Conservation (phyloP, 257 asterid genomes). For the Primulina eburnea region DNA sequence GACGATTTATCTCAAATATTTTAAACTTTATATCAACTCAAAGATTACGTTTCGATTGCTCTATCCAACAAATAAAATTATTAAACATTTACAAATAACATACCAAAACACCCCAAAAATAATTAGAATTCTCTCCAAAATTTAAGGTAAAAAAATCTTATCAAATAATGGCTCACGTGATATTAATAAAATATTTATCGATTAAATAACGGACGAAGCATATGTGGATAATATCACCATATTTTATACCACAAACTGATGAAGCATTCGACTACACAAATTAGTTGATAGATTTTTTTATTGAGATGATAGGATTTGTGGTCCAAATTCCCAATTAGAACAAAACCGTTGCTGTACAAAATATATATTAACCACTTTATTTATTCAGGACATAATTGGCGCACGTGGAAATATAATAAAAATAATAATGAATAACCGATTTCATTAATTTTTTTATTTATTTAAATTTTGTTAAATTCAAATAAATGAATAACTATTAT, state of each 20-base stretch:
- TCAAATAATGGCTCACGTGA: constrained; percentile 18
- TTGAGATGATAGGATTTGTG: constrained; percentile 1
- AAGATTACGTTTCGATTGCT: no score
- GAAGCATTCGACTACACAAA: background rate
- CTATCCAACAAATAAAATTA: no score
- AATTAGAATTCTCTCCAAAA: no score
- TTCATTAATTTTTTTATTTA: no score
- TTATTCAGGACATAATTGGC: background rate
- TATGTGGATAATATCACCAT: constrained; percentile 21
- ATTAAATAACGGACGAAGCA: background rate
- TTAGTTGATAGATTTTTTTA: background rate
- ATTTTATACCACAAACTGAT: background rate
- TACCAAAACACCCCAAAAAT: no score
- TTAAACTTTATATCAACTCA: no score
- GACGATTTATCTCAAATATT: no score
- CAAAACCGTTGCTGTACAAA: background rate
- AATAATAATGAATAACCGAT: no score
- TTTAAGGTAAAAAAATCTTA: background rate
- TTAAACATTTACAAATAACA: no score
- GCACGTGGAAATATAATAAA: background rate
- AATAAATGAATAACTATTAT: no score
- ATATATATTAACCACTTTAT: background rate
- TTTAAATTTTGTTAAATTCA: no score
- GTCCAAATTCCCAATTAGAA: background rate
- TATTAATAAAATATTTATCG: background rate